phyloP scores from a whole-genome alignment of 1,284 basidiomycete species.

The Melampsora larici-populina region DNA sequence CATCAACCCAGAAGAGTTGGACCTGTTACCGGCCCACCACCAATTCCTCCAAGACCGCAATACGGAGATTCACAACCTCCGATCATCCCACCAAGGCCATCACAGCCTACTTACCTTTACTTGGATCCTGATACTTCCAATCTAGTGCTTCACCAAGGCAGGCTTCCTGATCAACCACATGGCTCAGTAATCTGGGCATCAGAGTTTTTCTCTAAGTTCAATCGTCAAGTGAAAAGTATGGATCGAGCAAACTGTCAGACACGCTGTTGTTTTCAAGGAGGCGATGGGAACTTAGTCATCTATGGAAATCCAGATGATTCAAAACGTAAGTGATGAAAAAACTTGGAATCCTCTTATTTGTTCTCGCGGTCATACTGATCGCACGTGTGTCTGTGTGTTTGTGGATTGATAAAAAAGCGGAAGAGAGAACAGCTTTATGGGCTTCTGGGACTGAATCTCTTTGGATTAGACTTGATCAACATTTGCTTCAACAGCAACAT shows the following conservation, averaged over 20 bases:
- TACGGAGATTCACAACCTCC: background rate
- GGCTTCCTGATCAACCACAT: conserved; percentile 32
- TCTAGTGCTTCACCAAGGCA: conserved; percentile 28
- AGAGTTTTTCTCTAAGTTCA: conserved; percentile 31
- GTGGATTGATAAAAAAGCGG: background rate
- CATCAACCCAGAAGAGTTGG: too few relatives aligned
- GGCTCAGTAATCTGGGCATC: conserved; percentile 33
- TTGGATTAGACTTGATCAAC: conserved; percentile 17
- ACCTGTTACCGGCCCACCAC: background rate
- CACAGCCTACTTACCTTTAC: conserved; percentile 22
- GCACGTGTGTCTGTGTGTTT: too few relatives aligned
- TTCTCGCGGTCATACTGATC: too few relatives aligned
- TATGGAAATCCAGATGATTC: conserved; percentile 37
- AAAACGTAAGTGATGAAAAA: conserved; percentile 20
- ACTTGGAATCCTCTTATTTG: too few relatives aligned
- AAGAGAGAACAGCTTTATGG: conserved; percentile 33
- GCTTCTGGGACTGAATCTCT: conserved; percentile 35
- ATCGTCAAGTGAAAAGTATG: conserved; percentile 32
- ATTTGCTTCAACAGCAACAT: background rate
- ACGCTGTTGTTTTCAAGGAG: conserved; percentile 33
- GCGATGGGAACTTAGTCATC: conserved; percentile 42
- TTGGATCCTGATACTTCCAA: conserved; percentile 41
- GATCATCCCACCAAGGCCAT: conserved; percentile 14
- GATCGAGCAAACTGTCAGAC: conserved; percentile 11
- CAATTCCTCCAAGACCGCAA: conserved; percentile 31